These are phyloP conservation scores for Xanthoparmelia taractica DNA, from an alignment of 495 filamentous ascomycete species.

Conservation along the genomic window DNA sequence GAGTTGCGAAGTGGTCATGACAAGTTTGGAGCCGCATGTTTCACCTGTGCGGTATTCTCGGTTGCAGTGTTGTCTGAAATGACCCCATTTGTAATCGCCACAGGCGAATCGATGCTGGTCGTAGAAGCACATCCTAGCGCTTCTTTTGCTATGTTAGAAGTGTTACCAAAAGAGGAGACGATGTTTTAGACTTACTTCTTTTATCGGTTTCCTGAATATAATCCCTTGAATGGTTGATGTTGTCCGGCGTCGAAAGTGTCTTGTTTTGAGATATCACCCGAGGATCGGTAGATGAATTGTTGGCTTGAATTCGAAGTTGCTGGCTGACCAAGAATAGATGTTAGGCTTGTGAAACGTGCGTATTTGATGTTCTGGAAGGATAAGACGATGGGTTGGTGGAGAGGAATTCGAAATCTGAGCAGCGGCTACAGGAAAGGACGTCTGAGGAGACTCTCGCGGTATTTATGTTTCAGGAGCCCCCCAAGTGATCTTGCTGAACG, in stretches of 20 bases:
- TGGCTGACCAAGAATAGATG: slow-evolving; percentile 8
- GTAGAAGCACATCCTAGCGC: slow-evolving; percentile 51
- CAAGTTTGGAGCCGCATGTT: slow-evolving; percentile 93
- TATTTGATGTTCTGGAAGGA: not conserved
- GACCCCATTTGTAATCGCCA: slow-evolving; percentile 92
- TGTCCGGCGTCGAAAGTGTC: not conserved
- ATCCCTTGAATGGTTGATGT: slow-evolving; percentile 13
- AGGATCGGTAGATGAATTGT: slow-evolving; percentile 1
- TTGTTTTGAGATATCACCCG: slow-evolving; percentile 6
- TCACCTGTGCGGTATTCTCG: slow-evolving; percentile 96
- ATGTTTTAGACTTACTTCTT: slow-evolving; percentile 7
- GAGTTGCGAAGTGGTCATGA: slow-evolving; percentile 58
- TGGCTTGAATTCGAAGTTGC: slow-evolving; percentile 4
- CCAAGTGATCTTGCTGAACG: slow-evolving; percentile 16
- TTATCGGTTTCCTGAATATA: not conserved
- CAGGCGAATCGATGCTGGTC: slow-evolving; percentile 55
- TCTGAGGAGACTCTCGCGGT: slow-evolving; percentile 10
- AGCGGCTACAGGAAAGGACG: slow-evolving; percentile 2
- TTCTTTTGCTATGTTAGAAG: slow-evolving; percentile 14
- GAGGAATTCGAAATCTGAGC: slow-evolving; percentile 1
- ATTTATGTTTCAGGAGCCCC: slow-evolving; percentile 24
- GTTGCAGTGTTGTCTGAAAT: slow-evolving; percentile 89
- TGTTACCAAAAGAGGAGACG: slow-evolving; percentile 3
- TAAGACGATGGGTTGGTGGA: slow-evolving; percentile 2
- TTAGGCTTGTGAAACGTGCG: slow-evolving; percentile 2